Evolutionary conservation across 1,284 basidiomycete species (phyloP).

Genomic region (Coniophora puteana): DNA sequence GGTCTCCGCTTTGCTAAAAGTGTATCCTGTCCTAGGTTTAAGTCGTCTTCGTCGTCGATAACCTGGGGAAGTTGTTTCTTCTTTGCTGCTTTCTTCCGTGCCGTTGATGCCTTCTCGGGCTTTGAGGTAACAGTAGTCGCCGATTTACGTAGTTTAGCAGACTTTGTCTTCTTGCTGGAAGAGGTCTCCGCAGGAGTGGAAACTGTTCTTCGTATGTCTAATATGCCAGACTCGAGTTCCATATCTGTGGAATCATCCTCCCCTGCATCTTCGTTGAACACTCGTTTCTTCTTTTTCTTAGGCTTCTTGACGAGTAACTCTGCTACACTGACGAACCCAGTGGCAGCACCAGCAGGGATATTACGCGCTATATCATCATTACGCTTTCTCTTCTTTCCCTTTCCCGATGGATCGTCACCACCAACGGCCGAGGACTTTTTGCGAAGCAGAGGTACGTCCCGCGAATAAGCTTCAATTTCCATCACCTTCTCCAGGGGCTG

Average conservation of each 20-base stretch:
- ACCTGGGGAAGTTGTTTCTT: no score
- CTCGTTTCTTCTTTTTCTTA: conserved; percentile 39
- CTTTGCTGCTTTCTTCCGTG: conserved; percentile 24
- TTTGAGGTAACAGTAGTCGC: conserved; percentile 21
- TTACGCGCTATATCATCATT: conserved; percentile 63
- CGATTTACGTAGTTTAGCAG: conserved; percentile 35
- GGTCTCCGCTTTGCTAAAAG: no score
- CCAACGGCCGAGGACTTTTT: conserved; percentile 30
- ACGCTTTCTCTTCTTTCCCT: conserved; percentile 62
- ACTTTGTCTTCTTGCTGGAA: conserved; percentile 28
- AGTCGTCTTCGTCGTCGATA: conserved; percentile 52
- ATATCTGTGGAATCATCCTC: conserved; percentile 61
- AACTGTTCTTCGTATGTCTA: conserved; percentile 43
- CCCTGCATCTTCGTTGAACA: conserved; percentile 35
- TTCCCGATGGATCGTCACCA: conserved; percentile 23
- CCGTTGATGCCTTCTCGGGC: conserved; percentile 27
- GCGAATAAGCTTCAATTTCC: conserved; percentile 71
- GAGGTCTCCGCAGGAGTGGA: conserved; percentile 35
- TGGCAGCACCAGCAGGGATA: conserved; percentile 60
- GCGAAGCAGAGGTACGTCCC: conserved; percentile 39
- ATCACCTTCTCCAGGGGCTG: conserved; percentile 79
- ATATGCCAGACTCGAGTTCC: conserved; percentile 50
- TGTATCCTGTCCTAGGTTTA: conserved; percentile 46
- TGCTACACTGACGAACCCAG: conserved; percentile 60
- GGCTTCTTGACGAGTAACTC: conserved; percentile 55